Evolutionary conservation across 176 grass and related monocot genomes (phyloP), one percentile per base, ranked within the genome.

Genomic region (Eragrostis nindensis): DNA sequence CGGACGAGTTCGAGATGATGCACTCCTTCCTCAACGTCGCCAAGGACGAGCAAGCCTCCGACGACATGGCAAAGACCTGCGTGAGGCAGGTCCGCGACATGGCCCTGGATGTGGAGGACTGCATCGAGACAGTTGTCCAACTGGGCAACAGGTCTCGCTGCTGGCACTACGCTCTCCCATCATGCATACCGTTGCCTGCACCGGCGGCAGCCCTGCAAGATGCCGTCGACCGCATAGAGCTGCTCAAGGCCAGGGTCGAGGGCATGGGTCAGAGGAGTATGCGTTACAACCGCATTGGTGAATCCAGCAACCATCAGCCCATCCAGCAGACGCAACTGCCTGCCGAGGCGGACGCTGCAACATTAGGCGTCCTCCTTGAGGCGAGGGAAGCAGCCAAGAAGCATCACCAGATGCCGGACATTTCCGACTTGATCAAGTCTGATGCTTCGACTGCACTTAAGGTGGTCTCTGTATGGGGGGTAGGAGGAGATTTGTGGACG

Each of bases 401-500:
- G 4, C 32, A 36, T 36, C 32, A 36, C 32, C 32, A 36, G 32
- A 36, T 36, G 32, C 8, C 32, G 32, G 32, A 36, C 4, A 36
- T 36, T 36, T 36, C 32, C 1, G 32, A 36, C 4, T 36, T 36
- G 32, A 36, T 36, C 32, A 36, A 36, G 32, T 36, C 32, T 36
- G 32, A 36, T 36, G 1, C 32, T 36, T 36, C 32, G 3, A 36
- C 32, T 36, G 32, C 32, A 36, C 69, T 53, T 0, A 0, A 40
- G n/a, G 79, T 87, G 11, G 80, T 80, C 43, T 79, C 84, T 0
- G n/a, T 90, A 9, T 63, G 64, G 9, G 84, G 80, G 2, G 57
- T 71, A 12, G 8, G 30, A 7, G 21, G 44, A 5, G 75, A 57
- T 6, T 4, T 63, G 3, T 80, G 70, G 26, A 87, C 29, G 15